Evolutionary conservation across 495 filamentous ascomycete genomes (phyloP), one percentile per base, ranked within the genome.

Genomic region (Tuber borchii): DNA sequence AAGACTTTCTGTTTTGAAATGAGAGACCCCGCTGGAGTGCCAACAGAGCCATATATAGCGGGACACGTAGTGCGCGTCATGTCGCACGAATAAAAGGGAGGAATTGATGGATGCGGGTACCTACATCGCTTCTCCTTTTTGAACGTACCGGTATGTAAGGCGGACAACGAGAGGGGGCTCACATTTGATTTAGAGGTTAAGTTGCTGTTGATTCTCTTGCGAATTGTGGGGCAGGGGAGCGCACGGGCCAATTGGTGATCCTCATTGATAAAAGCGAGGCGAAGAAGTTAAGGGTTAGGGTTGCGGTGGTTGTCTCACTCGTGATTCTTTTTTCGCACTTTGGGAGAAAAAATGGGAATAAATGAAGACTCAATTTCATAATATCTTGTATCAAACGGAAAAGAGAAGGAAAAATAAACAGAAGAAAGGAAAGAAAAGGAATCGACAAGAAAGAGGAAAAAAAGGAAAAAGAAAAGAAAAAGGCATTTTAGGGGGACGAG

Each of bases 291-390:
- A n/a, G 56, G 56, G 56, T 65, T 65, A 34, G 26, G 56, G 56
- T 4, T 34, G 31, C 56, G 14, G 17, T 16, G 2, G 26, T 34
- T 65, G 56, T 65, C 26, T 65, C 26, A 34, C 26, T 34, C 12
- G 56, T 65, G 8, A 61, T 31, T 61, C 34, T 7, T 34, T 34
- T 14, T n/a, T 31, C 16, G 39, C 56, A 10, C 56, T 2, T 65
- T 26, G 56, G 1, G 9, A 34, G 26, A 19, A 65, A 17, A 34
- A 19, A 34, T 17, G 31, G 4, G 56, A 65, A 65, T 14, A 4
- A 34, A 65, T 65, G 56, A 65, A 65, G 56, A 65, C 56, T 65
- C 56, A 34, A 65, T 65, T 65, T 65, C 5, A 65, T 65, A 61
- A 65, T 65, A 61, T 61, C 51, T 56, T 14, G 2, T 65, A 65